phyloP scores from a whole-genome alignment of 225 moss, liverwort and hornwort species.

The Takakia lepidozioides region DNA sequence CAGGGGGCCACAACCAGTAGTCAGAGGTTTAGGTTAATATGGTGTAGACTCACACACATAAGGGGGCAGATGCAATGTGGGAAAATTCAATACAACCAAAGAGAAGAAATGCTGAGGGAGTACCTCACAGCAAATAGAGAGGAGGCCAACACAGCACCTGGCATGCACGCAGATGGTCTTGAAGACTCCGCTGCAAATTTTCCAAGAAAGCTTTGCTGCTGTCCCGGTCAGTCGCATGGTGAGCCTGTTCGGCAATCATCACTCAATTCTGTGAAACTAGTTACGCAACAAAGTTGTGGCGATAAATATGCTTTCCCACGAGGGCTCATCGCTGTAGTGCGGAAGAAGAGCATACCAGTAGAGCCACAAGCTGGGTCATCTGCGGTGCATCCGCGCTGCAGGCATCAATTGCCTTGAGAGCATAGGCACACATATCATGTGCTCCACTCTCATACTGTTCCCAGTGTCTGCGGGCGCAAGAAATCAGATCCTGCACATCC shows the following conservation, averaged over 20 bases:
- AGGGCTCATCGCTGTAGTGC: too few species aligned
- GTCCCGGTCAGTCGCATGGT: slow-evolving; percentile 28
- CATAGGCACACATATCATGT: slow-evolving; percentile 44
- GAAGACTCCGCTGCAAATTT: slow-evolving; percentile 22
- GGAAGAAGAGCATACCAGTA: slow-evolving; percentile 25
- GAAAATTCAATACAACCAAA: too few species aligned
- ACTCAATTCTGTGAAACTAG: not conserved
- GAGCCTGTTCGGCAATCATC: slow-evolving; percentile 10
- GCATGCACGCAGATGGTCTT: slow-evolving; percentile 34
- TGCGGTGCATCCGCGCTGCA: slow-evolving; percentile 41
- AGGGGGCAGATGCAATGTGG: too few species aligned
- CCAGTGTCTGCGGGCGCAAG: slow-evolving; percentile 18
- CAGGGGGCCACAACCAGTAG: too few species aligned
- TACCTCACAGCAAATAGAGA: too few species aligned
- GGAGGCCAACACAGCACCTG: too few species aligned
- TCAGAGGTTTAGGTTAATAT: too few species aligned
- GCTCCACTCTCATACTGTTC: slow-evolving; percentile 26
- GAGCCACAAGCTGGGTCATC: slow-evolving; percentile 28
- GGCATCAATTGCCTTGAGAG: slow-evolving; percentile 33
- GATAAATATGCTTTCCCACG: not conserved
- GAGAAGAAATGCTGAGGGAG: too few species aligned
- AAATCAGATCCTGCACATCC: slow-evolving; percentile 10
- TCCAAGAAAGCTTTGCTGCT: slow-evolving; percentile 36
- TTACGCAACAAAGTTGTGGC: not conserved
- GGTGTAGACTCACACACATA: too few species aligned